Base-by-base conservation (phyloP, 139 green algal genomes). In the Chlamydomonas eustigma region DNA sequence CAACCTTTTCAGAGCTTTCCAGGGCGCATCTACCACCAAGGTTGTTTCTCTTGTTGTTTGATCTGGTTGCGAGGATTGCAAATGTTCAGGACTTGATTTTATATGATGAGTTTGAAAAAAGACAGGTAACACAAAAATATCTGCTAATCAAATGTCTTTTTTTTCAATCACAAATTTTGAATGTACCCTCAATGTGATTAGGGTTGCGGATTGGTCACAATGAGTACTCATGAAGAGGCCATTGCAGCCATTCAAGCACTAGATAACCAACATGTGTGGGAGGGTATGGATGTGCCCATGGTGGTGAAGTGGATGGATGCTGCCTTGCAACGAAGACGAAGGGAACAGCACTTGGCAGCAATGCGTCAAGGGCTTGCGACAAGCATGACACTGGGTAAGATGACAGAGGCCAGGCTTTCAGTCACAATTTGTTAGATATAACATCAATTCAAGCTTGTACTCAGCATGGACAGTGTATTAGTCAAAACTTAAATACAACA, bases 241-340 rank as follows among this genome's bases (percentile, higher is more conserved):
- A 66, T 77, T 6, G 77, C 80, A 6, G 85, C 80, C 30, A 88
- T 90, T 24, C 77, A 84, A 1, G 78, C 75, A 1, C 82, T 90
- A 24, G 71, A 84, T 77, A 76, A 69, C 66, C 76, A 71, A 50
- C 76, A 80, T 50, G 58, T 78, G 2, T 90, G 85, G 85, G 78
- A 83, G 25, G 85, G 82, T 69, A 88, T 90, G 85, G 82, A 88
- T 18, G 76, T 71, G 3, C 80, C 85, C 51, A 88, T 88, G 85
- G 85, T 90, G 64, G 86, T 88, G 18, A 90, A 90, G 77, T 90
- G 86, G 86, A 90, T 90, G 86, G 86, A 90, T 68, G 76, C 52
- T 2, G 83, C 83, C 25, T 73, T 90, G 76, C 86, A 90, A 74
- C 77, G 80, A 28, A 76, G 83, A 4, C 38, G 86, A 1, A 50